Percentiles rank a stretch among this genome's conserved stretches.
Conservation (phyloP, 768 basidiomycete species). For the Holtermanniella nyarrowii region DNA sequence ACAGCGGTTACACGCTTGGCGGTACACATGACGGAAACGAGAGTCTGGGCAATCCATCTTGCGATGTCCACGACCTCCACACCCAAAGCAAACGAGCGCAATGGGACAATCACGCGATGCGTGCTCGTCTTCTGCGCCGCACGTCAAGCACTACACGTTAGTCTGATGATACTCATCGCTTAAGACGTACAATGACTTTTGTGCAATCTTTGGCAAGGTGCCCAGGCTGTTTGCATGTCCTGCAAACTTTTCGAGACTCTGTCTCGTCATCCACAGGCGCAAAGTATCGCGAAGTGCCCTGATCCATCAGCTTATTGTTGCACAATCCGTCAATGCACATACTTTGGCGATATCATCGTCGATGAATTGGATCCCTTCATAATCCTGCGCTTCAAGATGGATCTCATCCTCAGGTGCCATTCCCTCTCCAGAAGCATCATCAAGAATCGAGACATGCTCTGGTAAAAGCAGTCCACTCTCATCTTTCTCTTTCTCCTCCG, state of each 20-base stretch:
- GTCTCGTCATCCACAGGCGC: slow-evolving; percentile 16
- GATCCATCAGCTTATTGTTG: neutral
- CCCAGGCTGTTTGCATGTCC: slow-evolving; percentile 27
- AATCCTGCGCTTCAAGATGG: slow-evolving; percentile 4
- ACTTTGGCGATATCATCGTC: slow-evolving; percentile 26
- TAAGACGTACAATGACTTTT: slow-evolving; percentile 20
- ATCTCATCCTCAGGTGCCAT: slow-evolving; percentile 4
- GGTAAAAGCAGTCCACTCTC: slow-evolving; percentile 19
- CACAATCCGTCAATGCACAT: neutral
- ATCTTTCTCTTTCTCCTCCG: neutral
- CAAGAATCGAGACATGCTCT: slow-evolving; percentile 19
- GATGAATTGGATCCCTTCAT: slow-evolving; percentile 31
- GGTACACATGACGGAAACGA: slow-evolving; percentile 8
- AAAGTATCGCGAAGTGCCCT: slow-evolving; percentile 29
- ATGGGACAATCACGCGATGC: slow-evolving; percentile 29
- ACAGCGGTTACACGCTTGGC: slow-evolving; percentile 26
- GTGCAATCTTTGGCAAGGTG: slow-evolving; percentile 22
- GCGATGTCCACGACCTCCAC: slow-evolving; percentile 26
- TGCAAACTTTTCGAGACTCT: slow-evolving; percentile 24
- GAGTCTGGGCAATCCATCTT: slow-evolving; percentile 24
- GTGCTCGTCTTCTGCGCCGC: slow-evolving; percentile 30
- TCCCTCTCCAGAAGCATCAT: neutral
- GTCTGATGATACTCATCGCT: neutral
- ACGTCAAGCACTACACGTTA: slow-evolving; percentile 18
- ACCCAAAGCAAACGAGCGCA: slow-evolving; percentile 29